Conservation (phyloP, 1,284 basidiomycete species). For the Pulveroboletus ridleyi region DNA sequence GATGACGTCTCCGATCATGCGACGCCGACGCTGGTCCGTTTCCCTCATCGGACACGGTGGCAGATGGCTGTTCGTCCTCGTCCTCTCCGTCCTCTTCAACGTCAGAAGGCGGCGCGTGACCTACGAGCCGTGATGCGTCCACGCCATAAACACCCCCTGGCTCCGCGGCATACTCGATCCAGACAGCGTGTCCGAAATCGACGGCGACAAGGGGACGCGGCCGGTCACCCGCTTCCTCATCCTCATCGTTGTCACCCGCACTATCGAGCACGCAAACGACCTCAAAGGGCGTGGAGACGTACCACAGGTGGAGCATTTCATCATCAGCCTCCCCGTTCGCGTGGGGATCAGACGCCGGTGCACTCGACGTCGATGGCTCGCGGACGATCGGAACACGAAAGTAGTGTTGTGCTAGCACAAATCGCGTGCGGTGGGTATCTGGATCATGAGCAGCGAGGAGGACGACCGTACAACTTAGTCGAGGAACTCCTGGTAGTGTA, state of each 20-base stretch:
- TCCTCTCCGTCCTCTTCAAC: conserved; percentile 32
- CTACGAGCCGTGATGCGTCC: conserved; percentile 34
- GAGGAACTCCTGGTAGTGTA: conserved; percentile 59
- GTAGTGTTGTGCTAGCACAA: conserved; percentile 78
- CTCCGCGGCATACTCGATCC: conserved; percentile 67
- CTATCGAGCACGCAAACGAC: conserved; percentile 68
- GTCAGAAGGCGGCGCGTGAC: conserved; percentile 23
- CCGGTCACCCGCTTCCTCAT: conserved; percentile 47
- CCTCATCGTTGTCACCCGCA: conserved; percentile 39
- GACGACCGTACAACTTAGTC: conserved; percentile 75
- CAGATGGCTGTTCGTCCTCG: conserved; percentile 24
- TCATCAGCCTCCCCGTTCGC: conserved; percentile 41
- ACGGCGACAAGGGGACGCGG: conserved; percentile 74
- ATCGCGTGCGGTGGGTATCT: conserved; percentile 59
- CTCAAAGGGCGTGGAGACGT: conserved; percentile 72
- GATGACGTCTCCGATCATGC: conserved; percentile 10
- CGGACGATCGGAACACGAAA: conserved; percentile 63
- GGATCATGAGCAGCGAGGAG: conserved; percentile 66
- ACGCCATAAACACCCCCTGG: conserved; percentile 37
- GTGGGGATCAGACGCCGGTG: neutral
- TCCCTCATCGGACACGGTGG: conserved; percentile 21
- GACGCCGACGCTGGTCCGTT: conserved; percentile 6
- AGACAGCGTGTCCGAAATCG: conserved; percentile 81
- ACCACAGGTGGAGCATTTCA: conserved; percentile 70
- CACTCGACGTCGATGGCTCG: conserved; percentile 17